Conservation (phyloP, 257 asterid species). For the Nicotiana attenuata region DNA sequence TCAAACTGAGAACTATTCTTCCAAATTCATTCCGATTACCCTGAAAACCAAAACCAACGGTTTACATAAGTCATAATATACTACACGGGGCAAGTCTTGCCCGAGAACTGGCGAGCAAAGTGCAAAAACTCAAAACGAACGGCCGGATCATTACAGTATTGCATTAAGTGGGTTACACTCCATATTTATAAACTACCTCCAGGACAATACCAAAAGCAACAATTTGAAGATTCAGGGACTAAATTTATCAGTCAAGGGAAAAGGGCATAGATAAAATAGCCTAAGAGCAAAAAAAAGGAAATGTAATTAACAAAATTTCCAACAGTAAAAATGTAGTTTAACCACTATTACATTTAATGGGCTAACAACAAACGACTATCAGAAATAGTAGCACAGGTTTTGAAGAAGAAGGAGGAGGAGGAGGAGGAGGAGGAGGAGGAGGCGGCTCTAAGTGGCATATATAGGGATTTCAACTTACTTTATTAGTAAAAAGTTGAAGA, state of each 20-base stretch:
- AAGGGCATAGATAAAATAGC: not conserved
- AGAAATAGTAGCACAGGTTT: too few relatives aligned
- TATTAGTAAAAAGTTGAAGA: not conserved
- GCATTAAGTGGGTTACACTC: not conserved
- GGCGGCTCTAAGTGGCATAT: not conserved
- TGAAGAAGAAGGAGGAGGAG: too few relatives aligned
- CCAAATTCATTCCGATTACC: too few relatives aligned
- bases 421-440: not conserved
- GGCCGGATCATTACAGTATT: too few relatives aligned
- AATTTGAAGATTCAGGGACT: not conserved
- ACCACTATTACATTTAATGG: not conserved
- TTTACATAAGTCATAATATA: too few relatives aligned
- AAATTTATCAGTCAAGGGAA: not conserved
- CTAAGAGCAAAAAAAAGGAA: not conserved
- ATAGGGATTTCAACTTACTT: not conserved
- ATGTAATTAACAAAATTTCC: not conserved
- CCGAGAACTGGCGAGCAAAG: too few relatives aligned
- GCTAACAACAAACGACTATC: not conserved
- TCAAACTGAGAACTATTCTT: too few relatives aligned
- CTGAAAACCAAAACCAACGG: too few relatives aligned
- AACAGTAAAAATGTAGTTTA: not conserved
- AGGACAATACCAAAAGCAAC: conserved; percentile 1
- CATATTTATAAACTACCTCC: conserved; percentile 31
- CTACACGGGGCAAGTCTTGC: too few relatives aligned
- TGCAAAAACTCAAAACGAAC: too few relatives aligned